phyloP scores from a whole-genome alignment of 1,284 basidiomycete species.

The Moesziomyces sp. region DNA sequence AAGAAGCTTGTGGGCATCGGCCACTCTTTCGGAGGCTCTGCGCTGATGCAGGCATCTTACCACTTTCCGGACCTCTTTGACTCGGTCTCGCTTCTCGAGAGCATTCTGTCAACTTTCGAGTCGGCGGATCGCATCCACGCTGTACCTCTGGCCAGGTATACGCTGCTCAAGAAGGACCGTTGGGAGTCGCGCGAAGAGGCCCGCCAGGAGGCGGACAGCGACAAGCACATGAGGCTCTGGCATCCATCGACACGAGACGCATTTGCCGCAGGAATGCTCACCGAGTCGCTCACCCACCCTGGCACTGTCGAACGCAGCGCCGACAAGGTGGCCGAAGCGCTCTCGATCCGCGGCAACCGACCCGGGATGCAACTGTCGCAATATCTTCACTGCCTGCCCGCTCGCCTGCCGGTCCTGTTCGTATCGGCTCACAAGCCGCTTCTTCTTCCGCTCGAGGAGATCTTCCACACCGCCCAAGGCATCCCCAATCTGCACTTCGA shows the following conservation, averaged over 20 bases:
- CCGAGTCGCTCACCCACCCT: constrained; percentile 24
- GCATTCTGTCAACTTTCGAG: constrained; percentile 30
- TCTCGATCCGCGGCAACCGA: constrained; percentile 40
- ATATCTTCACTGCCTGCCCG: constrained; percentile 40
- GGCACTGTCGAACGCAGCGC: constrained; percentile 40
- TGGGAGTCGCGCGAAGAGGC: constrained; percentile 39
- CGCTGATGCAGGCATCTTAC: constrained; percentile 29
- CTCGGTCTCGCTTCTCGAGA: constrained; percentile 38
- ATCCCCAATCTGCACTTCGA: constrained; percentile 45
- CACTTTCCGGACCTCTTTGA: constrained; percentile 43
- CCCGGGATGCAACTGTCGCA: constrained; percentile 37
- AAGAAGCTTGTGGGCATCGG: constrained; percentile 45
- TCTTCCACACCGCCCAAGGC: constrained; percentile 38
- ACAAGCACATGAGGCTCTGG: constrained; percentile 44
- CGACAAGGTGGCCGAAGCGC: constrained; percentile 44
- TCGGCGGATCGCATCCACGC: constrained; percentile 27
- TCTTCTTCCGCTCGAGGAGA: constrained; percentile 35
- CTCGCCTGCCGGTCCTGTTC: constrained; percentile 32
- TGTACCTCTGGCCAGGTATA: constrained; percentile 46
- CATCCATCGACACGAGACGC: constrained; percentile 37
- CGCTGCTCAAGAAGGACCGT: constrained; percentile 39
- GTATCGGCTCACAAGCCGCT: constrained; percentile 45
- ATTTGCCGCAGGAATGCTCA: constrained; percentile 38
- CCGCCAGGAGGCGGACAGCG: constrained; percentile 25
- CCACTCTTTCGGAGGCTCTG: constrained; percentile 45